A percentile compares a stretch with the other conserved stretches of the same genome.
Evolutionary conservation across 352 stramenopile species (phyloP).

Genomic region (Peronospora belbahrii): DNA sequence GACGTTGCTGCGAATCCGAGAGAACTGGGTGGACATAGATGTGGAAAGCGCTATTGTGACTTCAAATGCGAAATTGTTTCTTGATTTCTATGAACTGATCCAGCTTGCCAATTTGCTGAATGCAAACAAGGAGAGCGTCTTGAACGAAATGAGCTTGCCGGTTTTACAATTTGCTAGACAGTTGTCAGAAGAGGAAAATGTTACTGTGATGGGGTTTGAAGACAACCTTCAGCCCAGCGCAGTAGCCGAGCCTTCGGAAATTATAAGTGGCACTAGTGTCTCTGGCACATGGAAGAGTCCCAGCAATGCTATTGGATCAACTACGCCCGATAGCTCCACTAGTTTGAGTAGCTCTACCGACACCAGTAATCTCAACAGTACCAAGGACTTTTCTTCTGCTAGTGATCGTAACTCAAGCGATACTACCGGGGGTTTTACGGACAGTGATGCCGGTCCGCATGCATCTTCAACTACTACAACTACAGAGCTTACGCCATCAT

Average conservation of each 20-base stretch:
- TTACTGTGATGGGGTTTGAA: conserved; percentile 6
- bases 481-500: conserved; percentile 28
- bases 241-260: conserved; percentile 6
- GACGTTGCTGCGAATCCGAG: conserved; percentile 23
- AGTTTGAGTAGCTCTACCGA: background rate
- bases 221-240: conserved; percentile 2
- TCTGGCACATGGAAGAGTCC: background rate
- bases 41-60: conserved; percentile 1
- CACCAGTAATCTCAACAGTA: conserved; percentile 10
- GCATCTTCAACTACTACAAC: conserved; percentile 26
- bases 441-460: conserved; percentile 15
- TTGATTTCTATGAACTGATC: conserved; percentile 22
- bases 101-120: conserved; percentile 17
- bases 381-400: conserved; percentile 6
- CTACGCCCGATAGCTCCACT: background rate
- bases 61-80: conserved; percentile 23
- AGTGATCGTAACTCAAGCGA: conserved; percentile 18
- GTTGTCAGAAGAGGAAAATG: conserved; percentile 10
- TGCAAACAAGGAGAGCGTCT: background rate
- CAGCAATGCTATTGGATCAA: conserved; percentile 1
- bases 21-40: conserved; percentile 8
- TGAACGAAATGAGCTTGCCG: conserved; percentile 5
- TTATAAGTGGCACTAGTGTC: background rate
- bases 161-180: conserved; percentile 11
- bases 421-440: conserved; percentile 16